Evolutionary conservation across 345 rosid genomes (phyloP), one percentile per base, ranked within the genome.

Genomic region (Ailanthus altissimus): DNA sequence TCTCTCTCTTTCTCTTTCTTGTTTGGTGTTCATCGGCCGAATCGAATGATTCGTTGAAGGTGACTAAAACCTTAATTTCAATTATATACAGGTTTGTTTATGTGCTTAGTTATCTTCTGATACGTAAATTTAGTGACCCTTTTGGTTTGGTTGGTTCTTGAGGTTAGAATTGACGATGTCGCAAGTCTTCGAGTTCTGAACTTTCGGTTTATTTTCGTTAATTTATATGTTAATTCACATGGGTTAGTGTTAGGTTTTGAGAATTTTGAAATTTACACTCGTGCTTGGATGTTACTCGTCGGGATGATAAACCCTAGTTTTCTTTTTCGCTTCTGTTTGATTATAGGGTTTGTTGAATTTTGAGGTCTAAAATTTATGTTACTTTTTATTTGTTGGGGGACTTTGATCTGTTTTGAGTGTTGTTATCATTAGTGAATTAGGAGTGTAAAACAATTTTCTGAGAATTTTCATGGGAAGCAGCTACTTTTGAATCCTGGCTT

Each of bases 231-330:
- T 64, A 8, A 53, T n/a, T 75, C 15, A 40, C 51, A 5, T 63
- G 78, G 70, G 62, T 53, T 10, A 10, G 26, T 53, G 60, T 75
- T 8, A 40, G 13, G 36, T 74, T 73, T 61, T 47, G 32, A 28
- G 51, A 56, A 5, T 32, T 74, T 46, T 47, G 32, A 18, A n/a
- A 21, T 56, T 7, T 46, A 21, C 20, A 26, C 16, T 46, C 56
- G 26, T 61, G 56, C 0, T 60, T 46, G 23, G 23, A 2, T 12
- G 23, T 49, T 26, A 8, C 9, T 28, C 21, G 2, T n/a, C 0
- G 26, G 58, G 8, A 46, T 5, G 7, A 42, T 36, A 25, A 74
- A 28, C 77, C 77, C 77, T 61, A 46, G 68, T 45, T 73, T 73
- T 14, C 7, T 46, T 26, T n/a, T 61, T 18, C 40, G 25, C 3